Evolutionary conservation across 2,329 filamentous ascomycete species (phyloP).

Genomic region (Juglanconis oblonga): DNA sequence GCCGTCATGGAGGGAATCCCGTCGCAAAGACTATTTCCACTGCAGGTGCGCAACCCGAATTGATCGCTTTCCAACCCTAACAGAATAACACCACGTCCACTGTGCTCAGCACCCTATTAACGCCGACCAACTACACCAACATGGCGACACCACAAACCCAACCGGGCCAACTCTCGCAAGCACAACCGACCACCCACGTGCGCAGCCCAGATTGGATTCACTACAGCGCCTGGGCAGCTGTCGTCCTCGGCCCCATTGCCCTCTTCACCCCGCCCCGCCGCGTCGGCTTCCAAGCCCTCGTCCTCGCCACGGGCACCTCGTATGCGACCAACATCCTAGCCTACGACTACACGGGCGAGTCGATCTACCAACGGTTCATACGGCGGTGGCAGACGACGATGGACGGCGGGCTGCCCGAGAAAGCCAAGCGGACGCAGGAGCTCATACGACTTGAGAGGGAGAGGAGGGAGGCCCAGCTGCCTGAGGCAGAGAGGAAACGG

Average conservation of each 20-base stretch:
- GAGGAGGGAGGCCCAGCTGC: conserved; percentile 31
- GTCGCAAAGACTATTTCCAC: background rate
- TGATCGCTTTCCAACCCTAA: background rate
- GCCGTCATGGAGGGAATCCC: background rate
- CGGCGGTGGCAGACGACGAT: conserved; percentile 43
- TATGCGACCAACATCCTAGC: conserved; percentile 54
- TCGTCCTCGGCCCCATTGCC: conserved; percentile 45
- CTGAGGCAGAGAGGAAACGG: conserved; percentile 30
- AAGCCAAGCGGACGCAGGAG: conserved; percentile 44
- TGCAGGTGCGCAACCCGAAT: background rate
- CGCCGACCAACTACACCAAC: background rate
- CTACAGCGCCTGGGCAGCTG: conserved; percentile 45
- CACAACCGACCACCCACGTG: background rate
- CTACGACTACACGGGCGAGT: conserved; percentile 55
- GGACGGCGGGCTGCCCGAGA: conserved; percentile 55
- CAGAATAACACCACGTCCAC: background rate
- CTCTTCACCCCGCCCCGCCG: conserved; percentile 52
- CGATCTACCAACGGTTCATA: conserved; percentile 46
- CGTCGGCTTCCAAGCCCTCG: conserved; percentile 47
- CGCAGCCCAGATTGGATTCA: conserved; percentile 37
- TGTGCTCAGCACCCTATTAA: no score
- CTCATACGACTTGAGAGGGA: conserved; percentile 45
- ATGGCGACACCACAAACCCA: conserved; percentile 16
- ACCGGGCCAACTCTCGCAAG: background rate
- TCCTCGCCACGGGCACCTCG: conserved; percentile 49